These are phyloP conservation scores for Ascoidea rubescens DNA, from an alignment of 805 yeast genomes.

Conservation along the genomic window DNA sequence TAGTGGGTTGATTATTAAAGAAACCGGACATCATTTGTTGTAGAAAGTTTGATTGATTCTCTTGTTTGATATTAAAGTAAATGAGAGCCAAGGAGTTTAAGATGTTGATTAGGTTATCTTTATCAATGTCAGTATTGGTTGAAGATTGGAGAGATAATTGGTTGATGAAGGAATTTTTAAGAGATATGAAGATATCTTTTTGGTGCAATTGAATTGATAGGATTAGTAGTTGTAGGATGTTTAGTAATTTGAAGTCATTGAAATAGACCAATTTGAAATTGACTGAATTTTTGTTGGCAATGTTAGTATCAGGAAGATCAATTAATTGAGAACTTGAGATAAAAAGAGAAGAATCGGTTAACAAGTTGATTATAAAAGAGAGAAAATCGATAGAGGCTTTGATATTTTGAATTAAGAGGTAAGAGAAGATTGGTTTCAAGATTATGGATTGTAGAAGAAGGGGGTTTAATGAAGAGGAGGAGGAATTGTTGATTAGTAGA, in stretches of 20 bases:
- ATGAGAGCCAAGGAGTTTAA: conserved; percentile 42
- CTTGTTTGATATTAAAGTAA: conserved; percentile 45
- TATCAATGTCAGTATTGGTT: conserved; percentile 20
- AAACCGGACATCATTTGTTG: conserved; percentile 70
- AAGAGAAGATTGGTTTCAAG: conserved; percentile 31
- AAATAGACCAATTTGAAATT: conserved; percentile 23
- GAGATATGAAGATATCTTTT: conserved; percentile 36
- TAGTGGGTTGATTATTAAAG: no score
- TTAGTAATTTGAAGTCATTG: conserved; percentile 33
- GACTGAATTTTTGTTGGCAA: conserved; percentile 7
- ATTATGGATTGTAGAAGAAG: conserved; percentile 42
- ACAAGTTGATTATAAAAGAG: conserved; percentile 18
- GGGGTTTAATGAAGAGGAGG: not conserved
- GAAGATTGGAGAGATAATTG: conserved; percentile 14
- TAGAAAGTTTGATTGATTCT: conserved; percentile 39
- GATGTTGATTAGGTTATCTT: conserved; percentile 32
- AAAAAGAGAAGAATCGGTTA: conserved; percentile 22
- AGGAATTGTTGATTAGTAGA: no score
- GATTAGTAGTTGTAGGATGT: conserved; percentile 57
- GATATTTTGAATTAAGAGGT: conserved; percentile 51
- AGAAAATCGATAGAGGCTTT: no score
- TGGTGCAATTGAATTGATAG: conserved; percentile 41
- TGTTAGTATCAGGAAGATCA: conserved; percentile 12
- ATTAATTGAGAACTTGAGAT: no score
- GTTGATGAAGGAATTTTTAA: conserved; percentile 32